Conservation (phyloP, 352 stramenopile genomes). For the Thraustochytrium sp. region DNA sequence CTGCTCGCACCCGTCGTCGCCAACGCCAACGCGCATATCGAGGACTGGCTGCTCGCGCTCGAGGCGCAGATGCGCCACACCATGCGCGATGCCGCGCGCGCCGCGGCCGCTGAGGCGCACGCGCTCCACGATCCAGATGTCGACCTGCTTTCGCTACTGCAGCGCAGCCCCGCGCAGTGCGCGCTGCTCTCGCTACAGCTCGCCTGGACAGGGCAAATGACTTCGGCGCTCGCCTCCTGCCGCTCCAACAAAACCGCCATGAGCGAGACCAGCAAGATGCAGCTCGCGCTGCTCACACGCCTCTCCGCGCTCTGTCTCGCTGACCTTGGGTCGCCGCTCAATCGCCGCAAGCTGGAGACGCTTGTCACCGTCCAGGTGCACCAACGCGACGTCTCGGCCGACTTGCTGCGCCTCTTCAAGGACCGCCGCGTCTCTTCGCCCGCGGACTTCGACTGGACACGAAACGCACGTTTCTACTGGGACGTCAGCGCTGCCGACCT, state of each 20-base stretch:
- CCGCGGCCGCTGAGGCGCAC: conserved; percentile 79
- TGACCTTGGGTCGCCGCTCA: conserved; percentile 77
- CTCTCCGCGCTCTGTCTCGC: conserved; percentile 80
- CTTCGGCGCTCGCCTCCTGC: conserved; percentile 67
- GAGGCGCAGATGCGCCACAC: conserved; percentile 85
- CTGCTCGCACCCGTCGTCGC: conserved; percentile 91
- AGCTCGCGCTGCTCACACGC: conserved; percentile 66
- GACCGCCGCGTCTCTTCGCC: conserved; percentile 81
- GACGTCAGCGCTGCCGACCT: conserved; percentile 80
- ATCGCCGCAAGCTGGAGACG: conserved; percentile 83
- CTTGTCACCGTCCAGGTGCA: conserved; percentile 92
- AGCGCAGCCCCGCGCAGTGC: conserved; percentile 76
- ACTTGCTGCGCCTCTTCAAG: conserved; percentile 84
- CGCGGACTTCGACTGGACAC: conserved; percentile 98
- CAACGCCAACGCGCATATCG: conserved; percentile 92
- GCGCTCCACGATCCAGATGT: no score
- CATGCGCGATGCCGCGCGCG: conserved; percentile 92
- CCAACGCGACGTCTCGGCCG: conserved; percentile 91
- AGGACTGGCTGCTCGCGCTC: conserved; percentile 95
- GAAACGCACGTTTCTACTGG: conserved; percentile 97
- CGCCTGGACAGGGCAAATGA: conserved; percentile 91
- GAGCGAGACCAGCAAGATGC: conserved; percentile 58
- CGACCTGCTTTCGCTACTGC: conserved; percentile 51
- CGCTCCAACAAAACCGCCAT: neutral
- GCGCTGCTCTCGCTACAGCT: conserved; percentile 89